Base-by-base conservation (phyloP, 2,329 filamentous ascomycete genomes). In the Pseudocercospora musae region DNA sequence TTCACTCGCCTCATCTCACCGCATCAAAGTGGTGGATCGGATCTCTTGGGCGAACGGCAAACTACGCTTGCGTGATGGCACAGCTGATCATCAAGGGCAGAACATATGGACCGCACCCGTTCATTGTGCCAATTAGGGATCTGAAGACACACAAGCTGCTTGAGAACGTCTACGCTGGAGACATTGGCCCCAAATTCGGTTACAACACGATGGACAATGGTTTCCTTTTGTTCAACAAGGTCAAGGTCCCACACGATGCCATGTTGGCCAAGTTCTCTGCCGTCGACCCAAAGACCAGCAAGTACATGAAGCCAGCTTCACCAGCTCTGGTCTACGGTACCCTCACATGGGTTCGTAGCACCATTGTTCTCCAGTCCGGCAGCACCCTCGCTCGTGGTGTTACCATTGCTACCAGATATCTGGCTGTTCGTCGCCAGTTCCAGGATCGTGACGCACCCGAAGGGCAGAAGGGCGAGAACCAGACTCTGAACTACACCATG, bases 11-110 rank as follows among this genome's bases (percentile, higher is more conserved):
- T 9, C 81, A 86, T 64, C 80, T 92, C 60, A 92, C 90, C 1
- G 85, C 89, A 0, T 89, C 88, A 33, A 94, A 94, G 73, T 94
- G 89, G 89, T 93, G 90, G 90, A 92, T 92, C 69, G 90, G 90
- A 1, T 90, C 89, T 10, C 81, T 93, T 3, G 90, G 90, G 57
- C 83, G 88, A 69, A 88, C 87, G 2, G 90, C 90, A 49, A 93
- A 49, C 73, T 83, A 91, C 71, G 90, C 90, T 1, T 86, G 91
- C 1, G 89, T 93, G 3, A 91, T 93, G 82, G 90, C 90, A 0
- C 89, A 92, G 76, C 81, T 93, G 27, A 84, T 87, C 65, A 83
- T 92, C 64, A 78, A 80, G 63, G 89, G 88, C 68, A 90, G 89
- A 76, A 78, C 81, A 18, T 87, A 87, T 67, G 90, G 90, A 0